phyloP scores from a whole-genome alignment of 768 basidiomycete genomes.

The Lactarius indigo region DNA sequence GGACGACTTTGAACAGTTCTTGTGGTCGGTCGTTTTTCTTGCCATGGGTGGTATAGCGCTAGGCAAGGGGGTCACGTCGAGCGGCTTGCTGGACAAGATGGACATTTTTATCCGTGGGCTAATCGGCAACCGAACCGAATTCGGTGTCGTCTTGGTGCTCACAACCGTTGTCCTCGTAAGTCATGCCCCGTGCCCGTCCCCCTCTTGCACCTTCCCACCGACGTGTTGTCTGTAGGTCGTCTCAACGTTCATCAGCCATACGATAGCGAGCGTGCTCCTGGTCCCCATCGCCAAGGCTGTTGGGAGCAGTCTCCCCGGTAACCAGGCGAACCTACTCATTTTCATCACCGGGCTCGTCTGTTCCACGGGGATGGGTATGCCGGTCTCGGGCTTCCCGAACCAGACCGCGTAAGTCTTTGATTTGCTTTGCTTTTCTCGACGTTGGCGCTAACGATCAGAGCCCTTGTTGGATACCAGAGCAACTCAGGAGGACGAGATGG shows the following conservation, averaged over 20 bases:
- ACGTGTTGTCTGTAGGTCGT: conserved; percentile 49
- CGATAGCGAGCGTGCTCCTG: conserved; percentile 93
- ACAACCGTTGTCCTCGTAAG: conserved; percentile 33
- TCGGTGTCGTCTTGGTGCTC: conserved; percentile 67
- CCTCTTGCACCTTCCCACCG: background rate
- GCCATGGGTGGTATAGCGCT: conserved; percentile 98
- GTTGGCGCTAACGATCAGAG: conserved; percentile 6
- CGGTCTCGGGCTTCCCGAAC: conserved; percentile 98
- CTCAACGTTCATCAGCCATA: conserved; percentile 96
- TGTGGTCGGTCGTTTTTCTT: conserved; percentile 93
- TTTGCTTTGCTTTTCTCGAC: background rate
- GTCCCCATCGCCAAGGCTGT: conserved; percentile 94
- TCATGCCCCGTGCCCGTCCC: background rate
- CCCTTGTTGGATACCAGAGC: conserved; percentile 46
- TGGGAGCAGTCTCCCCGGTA: conserved; percentile 65
- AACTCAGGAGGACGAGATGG: conserved; percentile 92
- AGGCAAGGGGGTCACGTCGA: conserved; percentile 88
- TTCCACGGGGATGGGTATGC: conserved; percentile 97
- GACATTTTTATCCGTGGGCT: conserved; percentile 56
- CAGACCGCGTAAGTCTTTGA: conserved; percentile 78
- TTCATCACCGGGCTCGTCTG: conserved; percentile 93
- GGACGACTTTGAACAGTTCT: conserved; percentile 94
- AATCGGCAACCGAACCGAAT: conserved; percentile 60
- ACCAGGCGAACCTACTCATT: conserved; percentile 79
- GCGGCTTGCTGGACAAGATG: conserved; percentile 80